A percentile compares a stretch with the other conserved stretches of the same genome.
phyloP scores from a whole-genome alignment of 768 basidiomycete species.

The Pleurotus platypus region DNA sequence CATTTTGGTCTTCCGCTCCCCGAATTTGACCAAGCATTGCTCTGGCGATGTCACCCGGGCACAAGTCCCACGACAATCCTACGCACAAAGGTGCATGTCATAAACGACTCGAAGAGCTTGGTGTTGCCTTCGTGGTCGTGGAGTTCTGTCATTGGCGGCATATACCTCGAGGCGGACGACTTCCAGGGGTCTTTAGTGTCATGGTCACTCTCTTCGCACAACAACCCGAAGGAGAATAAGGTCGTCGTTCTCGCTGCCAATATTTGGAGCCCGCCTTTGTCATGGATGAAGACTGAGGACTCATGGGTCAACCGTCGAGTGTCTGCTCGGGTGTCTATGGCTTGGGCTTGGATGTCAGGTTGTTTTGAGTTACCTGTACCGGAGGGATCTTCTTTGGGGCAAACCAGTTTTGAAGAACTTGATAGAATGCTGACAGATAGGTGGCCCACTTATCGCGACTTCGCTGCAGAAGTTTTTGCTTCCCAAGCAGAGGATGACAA shows the following conservation, averaged over 20 bases:
- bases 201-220: not conserved
- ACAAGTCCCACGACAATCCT: not conserved
- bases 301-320: not conserved
- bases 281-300: not conserved
- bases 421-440: not conserved
- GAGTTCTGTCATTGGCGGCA: not conserved
- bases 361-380: not conserved
- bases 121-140: not conserved
- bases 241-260: not conserved
- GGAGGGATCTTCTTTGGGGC: not conserved
- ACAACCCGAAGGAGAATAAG: not conserved
- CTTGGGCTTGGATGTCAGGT: not conserved
- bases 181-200: conserved; percentile 3
- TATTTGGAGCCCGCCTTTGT: not conserved
- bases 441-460: conserved; percentile 2
- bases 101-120: not conserved
- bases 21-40: not conserved
- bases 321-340: not conserved
- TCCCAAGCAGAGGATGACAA: too few species aligned
- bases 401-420: not conserved
- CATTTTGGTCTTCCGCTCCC: not conserved
- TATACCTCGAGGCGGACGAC: not conserved
- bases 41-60: not conserved
- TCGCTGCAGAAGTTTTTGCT: not conserved
- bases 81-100: not conserved